Percentiles rank a stretch among this genome's conserved stretches.
Conservation (phyloP, 768 basidiomycete genomes). For the Lactarius deliciosus region DNA sequence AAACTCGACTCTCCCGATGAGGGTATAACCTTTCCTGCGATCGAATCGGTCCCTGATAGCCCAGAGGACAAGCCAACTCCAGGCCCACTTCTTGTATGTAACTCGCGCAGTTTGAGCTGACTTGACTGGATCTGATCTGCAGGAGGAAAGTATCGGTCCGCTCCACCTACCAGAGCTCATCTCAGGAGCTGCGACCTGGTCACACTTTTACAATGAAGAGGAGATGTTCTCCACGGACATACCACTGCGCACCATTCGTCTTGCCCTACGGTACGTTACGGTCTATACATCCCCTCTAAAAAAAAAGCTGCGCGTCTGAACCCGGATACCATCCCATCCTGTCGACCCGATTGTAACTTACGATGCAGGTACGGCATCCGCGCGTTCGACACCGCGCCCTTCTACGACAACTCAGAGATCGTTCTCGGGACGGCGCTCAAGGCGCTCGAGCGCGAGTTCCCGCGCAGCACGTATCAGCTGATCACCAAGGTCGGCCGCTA, state of each 20-base stretch:
- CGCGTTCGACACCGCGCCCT: conserved; percentile 81
- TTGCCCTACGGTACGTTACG: conserved; percentile 68
- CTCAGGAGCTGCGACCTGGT: conserved; percentile 73
- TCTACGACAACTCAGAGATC: conserved; percentile 79
- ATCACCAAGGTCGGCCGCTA: conserved; percentile 88
- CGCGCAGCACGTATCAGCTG: conserved; percentile 73
- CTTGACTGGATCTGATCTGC: not conserved
- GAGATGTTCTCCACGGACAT: conserved; percentile 52
- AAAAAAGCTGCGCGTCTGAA: too few species aligned
- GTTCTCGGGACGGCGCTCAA: conserved; percentile 67
- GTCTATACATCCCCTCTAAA: not conserved
- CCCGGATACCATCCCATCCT: too few species aligned
- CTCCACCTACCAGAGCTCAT: conserved; percentile 49
- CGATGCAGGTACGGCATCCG: conserved; percentile 68
- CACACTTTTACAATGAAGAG: conserved; percentile 62
- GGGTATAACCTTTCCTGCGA: conserved; percentile 40
- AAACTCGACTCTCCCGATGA: conserved; percentile 45
- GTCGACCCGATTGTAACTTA: not conserved
- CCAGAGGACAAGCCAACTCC: conserved; percentile 41
- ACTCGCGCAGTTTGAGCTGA: not conserved
- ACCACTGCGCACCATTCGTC: conserved; percentile 66
- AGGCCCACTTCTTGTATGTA: conserved; percentile 39
- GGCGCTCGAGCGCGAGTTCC: conserved; percentile 63
- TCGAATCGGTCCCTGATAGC: conserved; percentile 44
- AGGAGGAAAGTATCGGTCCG: conserved; percentile 40